Evolutionary conservation across 345 rosid species (phyloP).

Genomic region (Raphanus sativus): DNA sequence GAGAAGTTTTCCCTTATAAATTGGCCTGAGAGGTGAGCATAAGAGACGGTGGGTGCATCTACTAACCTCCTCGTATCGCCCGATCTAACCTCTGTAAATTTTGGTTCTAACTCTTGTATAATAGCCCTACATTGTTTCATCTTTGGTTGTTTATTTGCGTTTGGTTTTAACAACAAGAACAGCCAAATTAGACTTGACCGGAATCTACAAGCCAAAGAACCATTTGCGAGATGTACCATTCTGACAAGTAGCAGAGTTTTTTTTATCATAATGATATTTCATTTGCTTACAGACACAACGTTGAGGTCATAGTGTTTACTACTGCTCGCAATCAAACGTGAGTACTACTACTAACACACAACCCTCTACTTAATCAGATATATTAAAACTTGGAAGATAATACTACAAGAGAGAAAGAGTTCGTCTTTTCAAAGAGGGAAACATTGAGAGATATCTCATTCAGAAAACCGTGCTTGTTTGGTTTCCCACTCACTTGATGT

Average conservation of each 20-base stretch:
- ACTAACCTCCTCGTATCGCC: neutral
- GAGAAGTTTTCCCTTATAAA: neutral
- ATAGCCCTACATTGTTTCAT: neutral
- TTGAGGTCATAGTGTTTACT: neutral
- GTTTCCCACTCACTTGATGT: constrained; percentile 49
- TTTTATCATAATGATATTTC: neutral
- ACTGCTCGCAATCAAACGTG: neutral
- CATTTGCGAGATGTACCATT: constrained; percentile 2
- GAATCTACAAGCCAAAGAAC: constrained; percentile 44
- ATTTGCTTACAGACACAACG: neutral
- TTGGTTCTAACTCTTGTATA: neutral
- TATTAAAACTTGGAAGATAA: constrained; percentile 11
- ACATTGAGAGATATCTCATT: neutral
- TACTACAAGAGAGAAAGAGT: constrained; percentile 15
- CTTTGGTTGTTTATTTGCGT: neutral
- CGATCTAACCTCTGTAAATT: constrained; percentile 1
- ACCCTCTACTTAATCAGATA: neutral
- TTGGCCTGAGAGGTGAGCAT: neutral
- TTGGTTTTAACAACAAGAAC: neutral
- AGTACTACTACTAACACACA: neutral
- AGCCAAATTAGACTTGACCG: neutral
- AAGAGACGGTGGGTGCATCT: neutral
- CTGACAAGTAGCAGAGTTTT: neutral
- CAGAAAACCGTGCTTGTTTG: constrained; percentile 10
- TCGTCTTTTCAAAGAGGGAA: neutral